These are phyloP conservation scores for Zychaea mexicana DNA, from an alignment of 371 early-diverging fungal species.

Conservation along the genomic window DNA sequence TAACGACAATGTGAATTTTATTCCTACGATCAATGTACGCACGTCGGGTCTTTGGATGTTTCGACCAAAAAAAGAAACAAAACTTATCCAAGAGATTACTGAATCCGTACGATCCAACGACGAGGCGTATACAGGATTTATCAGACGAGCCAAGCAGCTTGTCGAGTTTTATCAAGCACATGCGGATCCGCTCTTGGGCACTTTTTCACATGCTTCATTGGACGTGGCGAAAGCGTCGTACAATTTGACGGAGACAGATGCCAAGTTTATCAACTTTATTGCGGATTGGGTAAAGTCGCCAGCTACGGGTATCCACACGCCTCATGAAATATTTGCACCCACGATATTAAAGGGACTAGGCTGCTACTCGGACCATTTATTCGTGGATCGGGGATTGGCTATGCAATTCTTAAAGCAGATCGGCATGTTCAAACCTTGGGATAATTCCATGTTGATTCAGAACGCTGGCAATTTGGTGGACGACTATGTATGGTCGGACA, in stretches of 20 bases:
- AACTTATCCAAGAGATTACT: constrained; percentile 43
- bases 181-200: constrained; percentile 31
- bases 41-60: constrained; percentile 55
- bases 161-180: constrained; percentile 45
- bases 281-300: constrained; percentile 55
- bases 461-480: constrained; percentile 16
- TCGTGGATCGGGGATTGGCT: constrained; percentile 54
- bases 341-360: constrained; percentile 69
- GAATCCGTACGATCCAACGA: constrained; percentile 54
- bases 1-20: constrained; percentile 50
- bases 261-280: constrained; percentile 62
- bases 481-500: constrained; percentile 38
- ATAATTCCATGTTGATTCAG: constrained; percentile 53
- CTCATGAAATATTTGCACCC: constrained; percentile 51
- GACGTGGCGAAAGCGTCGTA: constrained; percentile 5
- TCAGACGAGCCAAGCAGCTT: constrained; percentile 43
- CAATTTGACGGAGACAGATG: constrained; percentile 55
- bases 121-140: constrained; percentile 41
- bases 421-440: constrained; percentile 71
- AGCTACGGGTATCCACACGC: constrained; percentile 37
- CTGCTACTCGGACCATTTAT: constrained; percentile 46
- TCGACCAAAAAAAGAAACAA: constrained; percentile 48
- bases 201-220: constrained; percentile 16
- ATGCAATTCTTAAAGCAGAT: constrained; percentile 72
- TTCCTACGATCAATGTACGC: constrained; percentile 41